Conservation (phyloP, 139 green algal species). For the Yamagishiella unicocca region DNA sequence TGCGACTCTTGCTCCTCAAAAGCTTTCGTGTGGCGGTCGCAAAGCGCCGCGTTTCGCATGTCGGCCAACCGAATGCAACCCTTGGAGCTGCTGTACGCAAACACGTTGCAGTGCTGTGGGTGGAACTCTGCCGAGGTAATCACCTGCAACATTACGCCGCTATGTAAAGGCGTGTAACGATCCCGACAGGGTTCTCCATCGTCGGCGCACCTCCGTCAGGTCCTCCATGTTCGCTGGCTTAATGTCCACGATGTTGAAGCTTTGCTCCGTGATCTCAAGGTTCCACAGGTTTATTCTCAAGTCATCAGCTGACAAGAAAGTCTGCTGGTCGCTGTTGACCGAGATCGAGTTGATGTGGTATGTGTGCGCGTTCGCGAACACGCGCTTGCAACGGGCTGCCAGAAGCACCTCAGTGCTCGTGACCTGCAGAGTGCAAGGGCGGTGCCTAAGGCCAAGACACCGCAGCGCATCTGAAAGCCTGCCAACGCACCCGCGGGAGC, state of each 20-base stretch:
- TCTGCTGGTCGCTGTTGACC: constrained; percentile 91
- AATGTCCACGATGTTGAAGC: constrained; percentile 99
- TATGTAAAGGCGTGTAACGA: not conserved
- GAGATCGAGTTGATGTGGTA: constrained; percentile 99
- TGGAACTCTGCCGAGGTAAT: constrained; percentile 98
- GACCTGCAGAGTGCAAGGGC: constrained; percentile 43
- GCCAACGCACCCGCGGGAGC: constrained; percentile 32
- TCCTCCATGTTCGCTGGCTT: constrained; percentile 99
- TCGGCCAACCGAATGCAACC: constrained; percentile 96
- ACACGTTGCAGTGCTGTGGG: constrained; percentile 89
- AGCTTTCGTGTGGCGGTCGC: constrained; percentile 87
- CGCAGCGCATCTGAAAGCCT: not conserved
- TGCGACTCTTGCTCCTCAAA: constrained; percentile 83
- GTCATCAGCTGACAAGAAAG: constrained; percentile 97
- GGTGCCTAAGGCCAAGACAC: not conserved
- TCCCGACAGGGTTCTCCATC: not conserved
- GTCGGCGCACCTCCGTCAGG: constrained; percentile 86
- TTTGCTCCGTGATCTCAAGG: constrained; percentile 90
- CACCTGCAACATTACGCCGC: constrained; percentile 75
- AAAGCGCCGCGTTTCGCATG: constrained; percentile 92
- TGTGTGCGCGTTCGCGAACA: constrained; percentile 95
- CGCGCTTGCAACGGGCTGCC: constrained; percentile 72
- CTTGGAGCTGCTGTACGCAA: constrained; percentile 96
- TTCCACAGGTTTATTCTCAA: constrained; percentile 97
- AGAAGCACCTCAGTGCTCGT: constrained; percentile 67